Evolutionary conservation across 495 filamentous ascomycete genomes (phyloP), one percentile per base, ranked within the genome.

Genomic region (Talaromyces liani): DNA sequence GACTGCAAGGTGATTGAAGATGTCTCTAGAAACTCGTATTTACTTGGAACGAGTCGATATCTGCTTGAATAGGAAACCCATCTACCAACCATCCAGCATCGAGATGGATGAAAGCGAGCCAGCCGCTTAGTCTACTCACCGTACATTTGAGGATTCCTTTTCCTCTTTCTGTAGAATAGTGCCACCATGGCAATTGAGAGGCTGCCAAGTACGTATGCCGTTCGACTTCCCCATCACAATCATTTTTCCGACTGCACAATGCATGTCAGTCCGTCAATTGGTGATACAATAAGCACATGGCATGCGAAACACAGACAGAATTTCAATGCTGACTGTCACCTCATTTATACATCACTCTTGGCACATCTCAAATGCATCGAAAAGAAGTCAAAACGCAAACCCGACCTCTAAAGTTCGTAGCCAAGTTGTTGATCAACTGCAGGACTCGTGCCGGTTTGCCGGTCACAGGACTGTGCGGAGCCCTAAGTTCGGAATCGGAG

Each of bases 371-470:
- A 49, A 20, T 20, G 45, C 45, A 49, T 49, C 4, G 1, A 20
- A 18, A 47, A 49, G 18, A 20, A 20, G 45, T 49, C 45, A 20
- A 49, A 49, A 20, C 45, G 36, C 36, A 41, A 39, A 39, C 4
- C 36, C 36, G 36, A 14, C 36, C 12, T 34, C 10, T 34, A 34
- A 12, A 34, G 10, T 45, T 5, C 16, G 6, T 3, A 47, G 16
- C 41, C 41, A 20, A 16, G 16, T 29, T 29, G 41, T 20, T 22
- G 45, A 56, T 56, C 54, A 24, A 59, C 18, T 33, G 22, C 55
- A 18, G 20, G 20, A 18, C 14, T 33, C 55, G 56, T 59, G 57
- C 57, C 57, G 57, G 57, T 59, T 59, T 59, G 57, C 57, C 57
- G 57, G 57, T 59, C 57, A 59, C 57, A 36, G 57, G 57, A 36